Base-by-base conservation (phyloP, 257 asterid species). In the Lantana camara region DNA sequence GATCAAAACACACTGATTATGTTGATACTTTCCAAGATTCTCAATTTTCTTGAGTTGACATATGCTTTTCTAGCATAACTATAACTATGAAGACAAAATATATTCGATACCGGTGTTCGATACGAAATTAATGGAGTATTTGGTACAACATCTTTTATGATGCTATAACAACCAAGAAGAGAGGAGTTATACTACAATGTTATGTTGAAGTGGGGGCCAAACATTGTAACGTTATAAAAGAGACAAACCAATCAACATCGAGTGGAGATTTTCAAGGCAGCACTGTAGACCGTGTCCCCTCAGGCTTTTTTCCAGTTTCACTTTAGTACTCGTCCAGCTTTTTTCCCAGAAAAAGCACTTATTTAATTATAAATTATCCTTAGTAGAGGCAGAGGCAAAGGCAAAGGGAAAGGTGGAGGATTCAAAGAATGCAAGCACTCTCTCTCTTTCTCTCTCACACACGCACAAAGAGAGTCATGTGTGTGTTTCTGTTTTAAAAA, bases 401-500 rank as follows among this genome's bases (percentile, higher is more conserved):
- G 63, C 62, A 55, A 65, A 66, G 67, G 58, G 70, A 63, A 44
- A n/a, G 75, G 75, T 59, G 80, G 57, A 53, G 66, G 45, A 53
- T 75, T 75, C 76, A 59, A 75, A 54, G 69, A 42, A 41, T 17
- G 16, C 5, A 2, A 27, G 16, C 1, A 13, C 9, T 38, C 20
- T 41, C 34, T 46, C 24, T 17, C 51, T 47, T 11, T 19, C 6
- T 27, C 74, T 52, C 64, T 14, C 69, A 0, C 64, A n/a, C 72
- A 57, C 63, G 41, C 44, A 55, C 27, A 52, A 20, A 8, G 38
- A 4, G 10, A 2, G 2, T 2, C 2, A 0, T 10, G 46, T 20
- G 15, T 38, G 34, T 21, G 14, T 58, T 56, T 61, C n/a, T n/a
- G n/a, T n/a, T 29, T 52, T 57, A 24, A 9, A 38, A 11, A 1